Base-by-base conservation (phyloP, 2,329 filamentous ascomycete species). In the Beauveria sp. region DNA sequence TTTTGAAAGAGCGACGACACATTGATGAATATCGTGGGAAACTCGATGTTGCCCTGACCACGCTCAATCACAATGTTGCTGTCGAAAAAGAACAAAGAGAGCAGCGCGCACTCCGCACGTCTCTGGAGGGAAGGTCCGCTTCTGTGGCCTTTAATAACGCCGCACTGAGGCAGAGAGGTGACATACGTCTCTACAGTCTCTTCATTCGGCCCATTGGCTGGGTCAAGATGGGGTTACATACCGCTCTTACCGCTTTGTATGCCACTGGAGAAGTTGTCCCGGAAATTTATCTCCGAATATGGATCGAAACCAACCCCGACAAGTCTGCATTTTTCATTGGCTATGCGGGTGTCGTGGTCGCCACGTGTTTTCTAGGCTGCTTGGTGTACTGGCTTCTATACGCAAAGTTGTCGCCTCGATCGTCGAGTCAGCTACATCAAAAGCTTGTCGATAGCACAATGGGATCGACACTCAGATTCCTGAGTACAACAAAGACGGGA, bases 141-240 rank as follows among this genome's bases (percentile, higher is more conserved):
- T 18, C 16, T 28, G 34, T 34, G 3, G n/a, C 22, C 6, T 45
- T 34, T 12, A 45, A 28, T 10, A 46, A 48, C 9, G n/a, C 26
- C 9, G 43, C 26, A 48, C 42, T 48, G 9, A 26, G 40, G n/a
- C 54, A 57, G 24, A 31, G n/a, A 20, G 42, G 54, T 9, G 40
- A 43, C 7, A 48, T 46, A 9, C 54, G 55, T 22, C 28, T 58
- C 6, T 58, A 58, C 18, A 14, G 26, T 0, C 22, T 49, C 1
- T 58, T 58, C 16, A 58, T 58, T 24, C 10, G n/a, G 5, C 55
- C 55, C 8, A 58, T 58, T n/a, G 55, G 55, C 7, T 16, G 55
- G 43, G 8, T 50, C 3, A 58, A 42, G 18, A 45, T 45, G 38
- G 34, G 20, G n/a, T 6, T 55, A 5, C 45, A 45, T 18, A 31